Base-by-base conservation (phyloP, 2,329 filamentous ascomycete genomes). In the Microsporum ferrugineum region DNA sequence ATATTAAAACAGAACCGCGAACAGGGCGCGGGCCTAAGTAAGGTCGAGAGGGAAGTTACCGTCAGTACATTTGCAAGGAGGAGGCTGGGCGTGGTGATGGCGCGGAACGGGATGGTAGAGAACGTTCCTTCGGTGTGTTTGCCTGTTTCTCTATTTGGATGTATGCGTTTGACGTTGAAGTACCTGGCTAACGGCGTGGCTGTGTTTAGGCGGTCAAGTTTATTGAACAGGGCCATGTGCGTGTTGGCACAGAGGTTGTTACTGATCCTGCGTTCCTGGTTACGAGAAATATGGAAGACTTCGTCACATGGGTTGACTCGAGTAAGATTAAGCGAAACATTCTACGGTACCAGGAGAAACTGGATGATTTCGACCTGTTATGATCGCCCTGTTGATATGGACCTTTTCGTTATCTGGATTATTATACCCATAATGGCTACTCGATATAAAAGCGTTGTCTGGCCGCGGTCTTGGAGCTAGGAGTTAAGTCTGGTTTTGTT, bases 271-370 rank as follows among this genome's bases (percentile, higher is more conserved):
- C 91, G 0, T 96, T 91, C 69, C 75, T 96, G 59, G 90, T 97
- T 5, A 94, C 89, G 41, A 81, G 91, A 66, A 88, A 85, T 63
- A 89, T 95, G 82, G 92, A 97, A 76, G 92, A 97, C 76, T 96
- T 95, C 72, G 88, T 97, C 17, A 96, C 92, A 0, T 97, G 92
- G 92, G 87, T 92, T 7, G 89, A 95, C 69, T 90, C 89, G 63
- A 95, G 89, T 75, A 96, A 96, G 88, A 91, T 97, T 74, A 96
- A 95, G 87, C 84, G 88, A 71, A 94, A 91, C 72, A 95, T 96
- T 65, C 86, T 96, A 84, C 89, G 89, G 76, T 97, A 96, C 73
- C 85, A 90, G 68, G 91, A 96, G 75, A 89, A 95, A 79, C 76
- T 96, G 76, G 92, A 97, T 76, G 92, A 97, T 76, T 97, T 95